These are phyloP conservation scores for Rhododendron henanense DNA, from an alignment of 148 eudicot genomes.

Conservation along the genomic window DNA sequence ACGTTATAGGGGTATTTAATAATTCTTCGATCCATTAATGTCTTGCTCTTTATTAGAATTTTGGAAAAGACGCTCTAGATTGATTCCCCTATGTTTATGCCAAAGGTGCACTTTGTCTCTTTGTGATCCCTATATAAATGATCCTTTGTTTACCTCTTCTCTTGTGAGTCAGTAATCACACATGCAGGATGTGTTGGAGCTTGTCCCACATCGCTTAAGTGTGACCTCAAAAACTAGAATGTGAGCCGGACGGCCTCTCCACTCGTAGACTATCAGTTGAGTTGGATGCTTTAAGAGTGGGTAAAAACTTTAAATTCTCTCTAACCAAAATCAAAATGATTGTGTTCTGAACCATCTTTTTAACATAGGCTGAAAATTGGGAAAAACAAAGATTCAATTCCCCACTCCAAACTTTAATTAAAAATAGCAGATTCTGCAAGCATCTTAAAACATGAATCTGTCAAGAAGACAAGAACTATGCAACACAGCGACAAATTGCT, in stretches of 20 bases:
- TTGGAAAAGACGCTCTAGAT: not conserved
- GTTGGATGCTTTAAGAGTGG: not conserved
- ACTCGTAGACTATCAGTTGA: not conserved
- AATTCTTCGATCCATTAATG: not conserved
- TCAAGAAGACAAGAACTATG: not conserved
- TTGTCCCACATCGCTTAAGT: not conserved
- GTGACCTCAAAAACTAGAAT: not conserved
- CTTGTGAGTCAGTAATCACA: not conserved
- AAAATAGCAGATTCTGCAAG: not conserved
- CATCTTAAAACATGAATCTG: conserved; percentile 5
- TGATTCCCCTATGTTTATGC: not conserved
- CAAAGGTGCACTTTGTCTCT: not conserved
- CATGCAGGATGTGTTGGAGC: not conserved
- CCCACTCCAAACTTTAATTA: not conserved
- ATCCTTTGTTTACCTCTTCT: not conserved
- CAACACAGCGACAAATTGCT: not conserved
- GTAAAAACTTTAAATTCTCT: not conserved
- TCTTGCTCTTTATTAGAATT: not conserved
- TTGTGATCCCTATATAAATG: not conserved
- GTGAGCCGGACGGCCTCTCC: not conserved
- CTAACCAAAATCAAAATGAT: not conserved
- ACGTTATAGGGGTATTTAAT: not conserved
- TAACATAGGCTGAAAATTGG: not conserved
- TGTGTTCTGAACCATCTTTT: not conserved
- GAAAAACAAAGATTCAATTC: not conserved